phyloP scores from a whole-genome alignment of 140 eudicot genomes.

The Cichorium intybus region DNA sequence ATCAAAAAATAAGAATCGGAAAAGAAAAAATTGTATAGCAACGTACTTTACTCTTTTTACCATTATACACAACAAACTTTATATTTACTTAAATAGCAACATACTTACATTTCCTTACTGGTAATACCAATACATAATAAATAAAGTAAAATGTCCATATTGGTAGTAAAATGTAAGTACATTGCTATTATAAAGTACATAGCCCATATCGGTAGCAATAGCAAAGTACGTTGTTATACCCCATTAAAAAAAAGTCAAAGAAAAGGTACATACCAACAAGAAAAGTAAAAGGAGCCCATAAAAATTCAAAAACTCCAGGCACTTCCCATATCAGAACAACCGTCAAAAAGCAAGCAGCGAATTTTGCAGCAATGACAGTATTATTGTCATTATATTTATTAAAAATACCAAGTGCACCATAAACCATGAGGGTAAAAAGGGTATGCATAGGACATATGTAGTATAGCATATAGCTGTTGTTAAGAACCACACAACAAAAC shows the following conservation, averaged over 20 bases:
- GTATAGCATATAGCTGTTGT: slow-evolving; percentile 72
- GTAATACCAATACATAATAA: slow-evolving; percentile 7
- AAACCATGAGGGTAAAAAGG: slow-evolving; percentile 91
- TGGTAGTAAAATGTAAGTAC: too few species aligned
- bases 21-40: too few species aligned
- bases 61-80: too few species aligned
- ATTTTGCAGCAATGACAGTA: slow-evolving; percentile 67
- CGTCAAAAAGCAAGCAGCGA: slow-evolving; percentile 58
- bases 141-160: too few species aligned
- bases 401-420: slow-evolving; percentile 82
- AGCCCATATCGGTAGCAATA: background rate
- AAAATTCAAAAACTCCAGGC: slow-evolving; percentile 80
- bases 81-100: too few species aligned
- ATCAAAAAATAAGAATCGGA: background rate
- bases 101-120: too few species aligned
- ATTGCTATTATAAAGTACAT: too few species aligned
- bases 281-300: slow-evolving; percentile 85
- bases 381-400: slow-evolving; percentile 78
- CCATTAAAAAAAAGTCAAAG: background rate
- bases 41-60: too few species aligned
- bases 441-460: slow-evolving; percentile 99
- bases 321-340: slow-evolving; percentile 89
- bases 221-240: background rate
- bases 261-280: slow-evolving; percentile 63
- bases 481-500: slow-evolving; percentile 68